Conservation (phyloP, 2,329 filamentous ascomycete genomes). For the Drechslerella dactyloides region DNA sequence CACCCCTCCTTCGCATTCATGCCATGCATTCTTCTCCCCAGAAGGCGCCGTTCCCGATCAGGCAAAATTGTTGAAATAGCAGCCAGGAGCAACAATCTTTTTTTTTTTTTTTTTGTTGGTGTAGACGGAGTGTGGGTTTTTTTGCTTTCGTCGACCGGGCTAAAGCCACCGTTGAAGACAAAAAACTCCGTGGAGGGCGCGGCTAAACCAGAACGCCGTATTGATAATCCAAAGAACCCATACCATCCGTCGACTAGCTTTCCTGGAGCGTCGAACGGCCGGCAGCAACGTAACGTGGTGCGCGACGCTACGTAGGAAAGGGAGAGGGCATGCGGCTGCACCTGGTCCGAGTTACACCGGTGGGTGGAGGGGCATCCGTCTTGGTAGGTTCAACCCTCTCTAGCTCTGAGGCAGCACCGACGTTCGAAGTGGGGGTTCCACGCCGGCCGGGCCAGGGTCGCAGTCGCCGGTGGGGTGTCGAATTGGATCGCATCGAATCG, state of each 20-base stretch:
- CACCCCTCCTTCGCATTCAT: neutral
- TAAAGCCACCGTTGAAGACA: no score
- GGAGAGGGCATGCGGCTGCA: constrained; percentile 1
- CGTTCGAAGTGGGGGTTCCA: constrained; percentile 9
- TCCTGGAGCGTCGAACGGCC: no score
- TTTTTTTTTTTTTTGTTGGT: neutral
- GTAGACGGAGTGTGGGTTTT: neutral
- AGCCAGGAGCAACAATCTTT: neutral
- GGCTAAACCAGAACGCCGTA: neutral
- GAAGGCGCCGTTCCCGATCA: neutral
- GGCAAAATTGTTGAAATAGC: constrained; percentile 1
- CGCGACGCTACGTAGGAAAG: neutral
- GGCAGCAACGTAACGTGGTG: neutral
- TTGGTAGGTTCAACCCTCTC: constrained; percentile 7
- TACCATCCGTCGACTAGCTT: no score
- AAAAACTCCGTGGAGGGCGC: neutral
- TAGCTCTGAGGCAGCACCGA: neutral
- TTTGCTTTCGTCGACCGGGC: neutral
- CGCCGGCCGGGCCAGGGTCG: neutral
- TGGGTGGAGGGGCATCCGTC: constrained; percentile 32
- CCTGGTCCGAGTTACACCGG: constrained; percentile 13
- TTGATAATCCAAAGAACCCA: neutral
- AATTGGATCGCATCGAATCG: neutral
- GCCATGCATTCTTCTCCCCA: neutral
- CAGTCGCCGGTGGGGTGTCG: constrained; percentile 16